Evolutionary conservation across 805 yeast genomes (phyloP).

Genomic region (Ogataea angusta): DNA sequence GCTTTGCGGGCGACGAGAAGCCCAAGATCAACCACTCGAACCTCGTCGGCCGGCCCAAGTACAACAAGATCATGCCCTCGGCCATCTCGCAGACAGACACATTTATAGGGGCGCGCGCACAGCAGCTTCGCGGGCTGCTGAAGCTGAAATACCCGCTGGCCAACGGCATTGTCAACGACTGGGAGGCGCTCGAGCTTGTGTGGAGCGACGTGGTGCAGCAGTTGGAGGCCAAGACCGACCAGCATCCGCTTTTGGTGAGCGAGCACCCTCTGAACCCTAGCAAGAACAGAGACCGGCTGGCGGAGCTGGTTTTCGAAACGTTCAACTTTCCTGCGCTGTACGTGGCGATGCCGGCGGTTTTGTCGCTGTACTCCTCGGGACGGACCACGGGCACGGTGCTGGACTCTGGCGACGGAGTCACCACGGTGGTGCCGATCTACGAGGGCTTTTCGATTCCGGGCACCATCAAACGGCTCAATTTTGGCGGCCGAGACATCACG

Average conservation of each 20-base stretch:
- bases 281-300: slow-evolving; percentile 53
- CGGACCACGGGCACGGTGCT: slow-evolving; percentile 86
- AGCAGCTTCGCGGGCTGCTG: slow-evolving; percentile 72
- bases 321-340: slow-evolving; percentile 77
- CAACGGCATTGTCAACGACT: slow-evolving; percentile 75
- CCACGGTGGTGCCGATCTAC: slow-evolving; percentile 83
- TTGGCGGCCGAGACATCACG: slow-evolving; percentile 87
- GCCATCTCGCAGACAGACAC: slow-evolving; percentile 55
- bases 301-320: slow-evolving; percentile 67
- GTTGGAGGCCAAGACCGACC: slow-evolving; percentile 54
- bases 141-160: slow-evolving; percentile 67
- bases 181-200: slow-evolving; percentile 82
- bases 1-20: slow-evolving; percentile 87
- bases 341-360: slow-evolving; percentile 69
- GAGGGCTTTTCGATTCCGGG: slow-evolving; percentile 81
- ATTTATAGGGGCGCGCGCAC: slow-evolving; percentile 76
- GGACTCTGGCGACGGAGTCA: slow-evolving; percentile 93
- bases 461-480: slow-evolving; percentile 67
- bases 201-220: slow-evolving; percentile 66
- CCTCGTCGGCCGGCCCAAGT: slow-evolving; percentile 77
- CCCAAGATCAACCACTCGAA: slow-evolving; percentile 68
- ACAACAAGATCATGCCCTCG: slow-evolving; percentile 70
- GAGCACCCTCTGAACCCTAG: slow-evolving; percentile 85
- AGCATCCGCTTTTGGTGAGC: slow-evolving; percentile 83
- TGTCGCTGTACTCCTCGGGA: slow-evolving; percentile 84